These are phyloP conservation scores for Pisolithus microcarpus DNA, from an alignment of 768 basidiomycete genomes.

Conservation along the genomic window DNA sequence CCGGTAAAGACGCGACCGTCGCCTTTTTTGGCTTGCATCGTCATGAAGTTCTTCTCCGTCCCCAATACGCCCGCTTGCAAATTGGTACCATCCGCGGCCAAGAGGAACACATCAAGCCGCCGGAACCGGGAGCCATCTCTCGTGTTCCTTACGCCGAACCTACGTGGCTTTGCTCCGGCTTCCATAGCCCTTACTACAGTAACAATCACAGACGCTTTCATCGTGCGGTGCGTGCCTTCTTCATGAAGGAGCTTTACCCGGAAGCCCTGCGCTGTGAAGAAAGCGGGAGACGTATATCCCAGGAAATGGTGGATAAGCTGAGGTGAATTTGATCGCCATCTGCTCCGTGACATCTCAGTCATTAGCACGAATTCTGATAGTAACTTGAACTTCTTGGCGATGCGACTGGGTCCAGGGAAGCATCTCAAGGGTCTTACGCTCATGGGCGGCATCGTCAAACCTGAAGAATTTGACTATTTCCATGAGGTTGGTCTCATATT, in stretches of 20 bases:
- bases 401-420: constrained; percentile 88
- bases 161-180: constrained; percentile 66
- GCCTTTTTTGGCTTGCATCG: constrained; percentile 84
- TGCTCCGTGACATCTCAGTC: not conserved
- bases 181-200: constrained; percentile 70
- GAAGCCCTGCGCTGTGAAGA: constrained; percentile 80
- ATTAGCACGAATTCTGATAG: constrained; percentile 30
- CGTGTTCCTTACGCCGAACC: constrained; percentile 82
- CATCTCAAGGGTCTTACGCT: constrained; percentile 73
- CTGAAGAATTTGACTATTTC: constrained; percentile 92
- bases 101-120: constrained; percentile 46
- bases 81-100: constrained; percentile 58
- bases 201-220: constrained; percentile 73
- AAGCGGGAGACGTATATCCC: constrained; percentile 78
- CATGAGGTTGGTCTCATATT: constrained; percentile 54
- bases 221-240: constrained; percentile 65
- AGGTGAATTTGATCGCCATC: constrained; percentile 40
- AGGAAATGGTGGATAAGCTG: constrained; percentile 79
- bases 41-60: constrained; percentile 67
- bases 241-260: constrained; percentile 63
- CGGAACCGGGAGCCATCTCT: constrained; percentile 57
- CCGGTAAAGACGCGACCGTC: constrained; percentile 70
- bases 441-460: constrained; percentile 67
- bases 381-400: constrained; percentile 71
- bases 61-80: constrained; percentile 65